These are phyloP conservation scores for Didymella arachidicola DNA, from an alignment of 2,329 filamentous ascomycete genomes.

Conservation along the genomic window DNA sequence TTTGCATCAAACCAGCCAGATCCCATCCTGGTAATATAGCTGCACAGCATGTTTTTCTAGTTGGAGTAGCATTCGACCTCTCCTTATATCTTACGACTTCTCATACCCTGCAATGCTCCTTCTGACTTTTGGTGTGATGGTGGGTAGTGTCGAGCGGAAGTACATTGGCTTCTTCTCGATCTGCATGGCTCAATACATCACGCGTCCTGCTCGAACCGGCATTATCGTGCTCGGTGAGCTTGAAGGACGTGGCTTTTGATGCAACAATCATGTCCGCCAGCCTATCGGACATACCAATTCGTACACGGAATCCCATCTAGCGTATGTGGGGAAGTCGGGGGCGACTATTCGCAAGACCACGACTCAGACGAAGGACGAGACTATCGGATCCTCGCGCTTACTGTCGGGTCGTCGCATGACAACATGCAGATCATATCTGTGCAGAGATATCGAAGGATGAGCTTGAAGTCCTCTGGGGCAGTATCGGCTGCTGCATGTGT, in stretches of 20 bases:
- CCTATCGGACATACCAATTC: conserved; percentile 23
- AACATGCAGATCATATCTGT: not conserved
- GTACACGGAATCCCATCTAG: conserved; percentile 17
- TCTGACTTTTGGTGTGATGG: not conserved
- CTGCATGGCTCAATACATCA: not conserved
- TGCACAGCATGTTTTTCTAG: not conserved
- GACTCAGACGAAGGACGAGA: conserved; percentile 4
- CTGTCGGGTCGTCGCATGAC: conserved; percentile 25
- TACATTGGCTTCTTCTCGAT: not conserved
- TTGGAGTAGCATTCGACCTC: too few species aligned
- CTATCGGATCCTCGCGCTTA: conserved; percentile 12
- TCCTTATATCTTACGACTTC: not conserved
- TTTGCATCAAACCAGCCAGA: too few species aligned
- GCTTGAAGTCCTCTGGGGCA: not conserved
- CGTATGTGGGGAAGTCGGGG: conserved; percentile 28
- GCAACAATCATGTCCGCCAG: not conserved
- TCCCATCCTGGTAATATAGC: not conserved
- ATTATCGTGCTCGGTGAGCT: conserved; percentile 4
- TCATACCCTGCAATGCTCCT: not conserved
- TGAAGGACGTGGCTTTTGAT: not conserved
- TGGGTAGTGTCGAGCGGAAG: not conserved
- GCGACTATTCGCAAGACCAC: conserved; percentile 20
- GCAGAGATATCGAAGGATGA: conserved; percentile 4
- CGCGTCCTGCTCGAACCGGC: not conserved
- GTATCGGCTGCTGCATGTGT: not conserved